phyloP scores from a whole-genome alignment of 1,284 basidiomycete genomes.

The Moniliophthora roreri region DNA sequence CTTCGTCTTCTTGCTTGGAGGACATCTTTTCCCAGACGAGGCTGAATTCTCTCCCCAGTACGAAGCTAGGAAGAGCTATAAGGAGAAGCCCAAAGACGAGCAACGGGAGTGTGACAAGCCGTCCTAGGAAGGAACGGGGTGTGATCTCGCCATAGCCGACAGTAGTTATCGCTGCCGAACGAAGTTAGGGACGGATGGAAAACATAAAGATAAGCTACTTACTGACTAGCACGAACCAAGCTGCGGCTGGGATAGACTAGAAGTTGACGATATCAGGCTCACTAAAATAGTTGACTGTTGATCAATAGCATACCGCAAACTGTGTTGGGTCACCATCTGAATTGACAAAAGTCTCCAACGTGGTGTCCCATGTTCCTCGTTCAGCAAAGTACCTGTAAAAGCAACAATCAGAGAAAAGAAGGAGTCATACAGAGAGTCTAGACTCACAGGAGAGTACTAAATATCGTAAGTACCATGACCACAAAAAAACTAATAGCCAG shows the following conservation, averaged over 20 bases:
- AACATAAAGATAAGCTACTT: conserved; percentile 28
- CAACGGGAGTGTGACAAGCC: conserved; percentile 80
- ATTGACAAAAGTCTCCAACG: conserved; percentile 78
- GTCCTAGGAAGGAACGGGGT: conserved; percentile 79
- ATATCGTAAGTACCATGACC: conserved; percentile 82
- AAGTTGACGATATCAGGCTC: background rate
- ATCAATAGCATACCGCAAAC: conserved; percentile 34
- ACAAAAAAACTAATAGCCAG: conserved; percentile 88
- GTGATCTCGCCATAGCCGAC: conserved; percentile 90
- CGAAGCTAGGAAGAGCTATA: conserved; percentile 86
- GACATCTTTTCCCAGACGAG: conserved; percentile 84
- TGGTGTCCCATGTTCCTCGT: conserved; percentile 83
- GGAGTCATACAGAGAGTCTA: background rate
- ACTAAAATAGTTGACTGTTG: background rate
- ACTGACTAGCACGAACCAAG: conserved; percentile 48
- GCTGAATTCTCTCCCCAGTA: conserved; percentile 87
- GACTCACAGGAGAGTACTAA: conserved; percentile 79
- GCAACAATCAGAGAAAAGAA: background rate
- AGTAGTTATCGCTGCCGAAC: conserved; percentile 69
- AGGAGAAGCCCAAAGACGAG: conserved; percentile 83
- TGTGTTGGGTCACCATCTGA: conserved; percentile 79
- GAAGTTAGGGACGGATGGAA: background rate
- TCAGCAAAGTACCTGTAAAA: conserved; percentile 78
- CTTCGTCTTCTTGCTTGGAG: conserved; percentile 13
- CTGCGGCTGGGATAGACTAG: conserved; percentile 26